Evolutionary conservation across 2,329 filamentous ascomycete species (phyloP).

Genomic region (Parascedosporium putredinis): DNA sequence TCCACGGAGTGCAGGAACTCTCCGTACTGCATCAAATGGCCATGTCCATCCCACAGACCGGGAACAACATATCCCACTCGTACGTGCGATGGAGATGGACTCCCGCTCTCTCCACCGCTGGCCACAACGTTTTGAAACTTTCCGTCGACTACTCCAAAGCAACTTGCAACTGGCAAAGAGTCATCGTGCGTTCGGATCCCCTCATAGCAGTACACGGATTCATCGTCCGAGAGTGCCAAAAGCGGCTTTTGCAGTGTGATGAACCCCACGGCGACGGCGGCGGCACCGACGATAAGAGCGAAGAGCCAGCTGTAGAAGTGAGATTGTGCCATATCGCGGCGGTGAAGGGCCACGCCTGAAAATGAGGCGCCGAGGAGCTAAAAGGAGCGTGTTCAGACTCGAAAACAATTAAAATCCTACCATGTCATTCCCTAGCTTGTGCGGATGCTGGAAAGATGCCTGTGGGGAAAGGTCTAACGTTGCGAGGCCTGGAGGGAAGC

Average conservation of each 20-base stretch:
- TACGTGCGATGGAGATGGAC: constrained; percentile 9
- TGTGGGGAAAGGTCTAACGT: too few relatives aligned
- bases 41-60: constrained; percentile 62
- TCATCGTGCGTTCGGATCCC: constrained; percentile 26
- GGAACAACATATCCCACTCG: constrained; percentile 48
- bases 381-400: too few relatives aligned
- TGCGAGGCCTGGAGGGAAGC: too few relatives aligned
- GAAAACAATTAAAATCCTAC: too few relatives aligned
- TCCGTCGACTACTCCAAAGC: constrained; percentile 45
- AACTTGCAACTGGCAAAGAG: constrained; percentile 30
- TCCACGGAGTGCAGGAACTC: constrained; percentile 58
- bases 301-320: neutral
- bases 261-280: constrained; percentile 1
- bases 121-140: constrained; percentile 38
- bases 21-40: constrained; percentile 55
- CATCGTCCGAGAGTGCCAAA: neutral
- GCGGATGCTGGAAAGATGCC: too few relatives aligned
- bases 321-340: neutral
- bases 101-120: constrained; percentile 20
- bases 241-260: constrained; percentile 4
- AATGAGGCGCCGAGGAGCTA: too few relatives aligned
- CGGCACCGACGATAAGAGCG: constrained; percentile 2
- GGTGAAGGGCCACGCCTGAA: too few relatives aligned
- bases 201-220: constrained; percentile 26
- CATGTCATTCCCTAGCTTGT: too few relatives aligned